Evolutionary conservation across 768 basidiomycete genomes (phyloP).

Genomic region (Lepiota brunneoincarnata): DNA sequence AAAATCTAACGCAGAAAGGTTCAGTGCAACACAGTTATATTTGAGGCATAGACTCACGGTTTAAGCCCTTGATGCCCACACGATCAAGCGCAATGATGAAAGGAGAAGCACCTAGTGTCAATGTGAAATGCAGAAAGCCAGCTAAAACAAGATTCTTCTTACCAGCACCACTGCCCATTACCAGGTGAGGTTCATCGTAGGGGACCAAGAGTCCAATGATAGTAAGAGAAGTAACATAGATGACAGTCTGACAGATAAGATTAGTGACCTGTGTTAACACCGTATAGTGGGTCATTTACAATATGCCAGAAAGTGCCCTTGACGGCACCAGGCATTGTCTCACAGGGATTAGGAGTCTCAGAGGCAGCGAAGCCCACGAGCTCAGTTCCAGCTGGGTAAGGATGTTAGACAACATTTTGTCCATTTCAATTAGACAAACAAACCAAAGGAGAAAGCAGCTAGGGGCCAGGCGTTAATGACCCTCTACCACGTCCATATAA

Average conservation of each 20-base stretch:
- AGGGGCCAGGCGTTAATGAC: not conserved
- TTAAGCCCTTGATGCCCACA: constrained; percentile 38
- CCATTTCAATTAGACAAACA: constrained; percentile 2
- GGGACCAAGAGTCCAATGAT: constrained; percentile 41
- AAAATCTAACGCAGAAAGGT: constrained; percentile 23
- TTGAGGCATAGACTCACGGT: constrained; percentile 26
- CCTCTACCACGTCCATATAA: too few relatives aligned
- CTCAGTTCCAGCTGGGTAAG: constrained; percentile 38
- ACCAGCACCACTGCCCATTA: constrained; percentile 34
- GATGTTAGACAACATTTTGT: not conserved
- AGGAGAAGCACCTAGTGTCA: constrained; percentile 33
- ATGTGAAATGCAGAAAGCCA: not conserved
- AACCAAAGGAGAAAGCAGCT: constrained; percentile 39
- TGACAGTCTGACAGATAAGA: constrained; percentile 31
- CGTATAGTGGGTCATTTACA: constrained; percentile 20
- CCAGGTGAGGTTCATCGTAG: constrained; percentile 32
- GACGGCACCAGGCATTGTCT: constrained; percentile 41
- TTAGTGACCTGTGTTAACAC: not conserved
- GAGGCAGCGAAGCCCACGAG: constrained; percentile 44
- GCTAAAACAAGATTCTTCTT: not conserved
- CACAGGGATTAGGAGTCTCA: constrained; percentile 44
- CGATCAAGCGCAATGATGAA: constrained; percentile 42
- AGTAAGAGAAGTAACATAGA: constrained; percentile 41
- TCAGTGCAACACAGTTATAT: not conserved
- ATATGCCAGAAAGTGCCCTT: constrained; percentile 50